A percentile compares a stretch with the other conserved stretches of the same genome.
Conservation (phyloP, 2,329 filamentous ascomycete genomes). For the Metarhizium guizhouense region DNA sequence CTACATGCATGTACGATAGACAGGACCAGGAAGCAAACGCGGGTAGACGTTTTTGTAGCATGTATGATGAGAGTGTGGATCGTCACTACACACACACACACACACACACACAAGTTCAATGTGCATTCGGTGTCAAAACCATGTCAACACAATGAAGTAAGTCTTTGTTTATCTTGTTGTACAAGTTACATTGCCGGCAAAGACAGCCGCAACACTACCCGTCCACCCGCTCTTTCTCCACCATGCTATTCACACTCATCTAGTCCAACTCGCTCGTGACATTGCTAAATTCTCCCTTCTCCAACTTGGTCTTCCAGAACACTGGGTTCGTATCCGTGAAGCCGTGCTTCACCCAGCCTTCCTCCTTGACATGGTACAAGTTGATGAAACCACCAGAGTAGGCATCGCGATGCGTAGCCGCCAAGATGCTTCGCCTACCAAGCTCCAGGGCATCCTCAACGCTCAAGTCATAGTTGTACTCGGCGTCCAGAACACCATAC, state of each 20-base stretch:
- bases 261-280: slow-evolving; percentile 66
- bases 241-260: neutral
- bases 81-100: too few species aligned
- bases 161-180: slow-evolving; percentile 3
- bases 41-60: too few species aligned
- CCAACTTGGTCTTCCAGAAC: slow-evolving; percentile 98
- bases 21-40: too few species aligned
- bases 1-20: neutral
- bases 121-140: too few species aligned
- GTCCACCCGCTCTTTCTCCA: neutral
- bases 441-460: slow-evolving; percentile 86
- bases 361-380: slow-evolving; percentile 97
- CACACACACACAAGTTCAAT: too few species aligned
- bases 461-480: slow-evolving; percentile 83
- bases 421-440: slow-evolving; percentile 84
- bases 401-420: slow-evolving; percentile 94
- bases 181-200: slow-evolving; percentile 4
- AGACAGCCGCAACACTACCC: neutral
- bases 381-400: slow-evolving; percentile 99
- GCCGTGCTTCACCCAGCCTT: slow-evolving; percentile 97
- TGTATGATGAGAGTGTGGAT: too few species aligned
- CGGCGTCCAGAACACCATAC: slow-evolving; percentile 92
- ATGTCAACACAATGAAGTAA: neutral
- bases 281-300: slow-evolving; percentile 97
- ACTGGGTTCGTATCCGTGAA: slow-evolving; percentile 98